Conservation (phyloP, 208 protist species). For the Crithidia sp. region DNA sequence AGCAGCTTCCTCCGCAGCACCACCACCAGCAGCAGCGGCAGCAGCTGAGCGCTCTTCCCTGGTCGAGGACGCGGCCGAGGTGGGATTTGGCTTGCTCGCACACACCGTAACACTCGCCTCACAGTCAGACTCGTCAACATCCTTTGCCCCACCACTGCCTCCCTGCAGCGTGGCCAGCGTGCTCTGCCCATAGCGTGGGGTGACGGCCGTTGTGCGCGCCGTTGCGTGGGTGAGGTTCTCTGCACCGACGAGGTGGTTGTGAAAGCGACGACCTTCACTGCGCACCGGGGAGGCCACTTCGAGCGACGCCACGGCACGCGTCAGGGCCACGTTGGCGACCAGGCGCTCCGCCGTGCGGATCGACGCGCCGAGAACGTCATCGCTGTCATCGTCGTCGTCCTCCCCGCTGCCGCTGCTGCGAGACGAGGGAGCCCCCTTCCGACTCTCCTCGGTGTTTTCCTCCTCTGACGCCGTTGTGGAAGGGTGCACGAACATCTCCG, state of each 20-base stretch:
- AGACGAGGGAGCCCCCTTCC: not conserved
- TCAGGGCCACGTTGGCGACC: conserved; percentile 13
- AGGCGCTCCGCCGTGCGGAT: conserved; percentile 7
- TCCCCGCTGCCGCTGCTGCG: not conserved
- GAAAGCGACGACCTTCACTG: conserved; percentile 18
- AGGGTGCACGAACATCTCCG: conserved; percentile 37
- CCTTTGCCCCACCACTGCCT: too few species aligned
- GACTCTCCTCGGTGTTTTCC: conserved; percentile 21
- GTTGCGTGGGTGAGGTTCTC: conserved; percentile 8
- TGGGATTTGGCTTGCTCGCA: too few species aligned
- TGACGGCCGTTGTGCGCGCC: not conserved
- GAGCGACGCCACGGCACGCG: conserved; percentile 9
- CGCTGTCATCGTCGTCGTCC: not conserved
- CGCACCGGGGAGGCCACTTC: conserved; percentile 8
- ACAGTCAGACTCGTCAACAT: too few species aligned
- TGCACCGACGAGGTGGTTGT: conserved; percentile 12
- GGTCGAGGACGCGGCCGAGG: too few species aligned
- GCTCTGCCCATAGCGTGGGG: conserved; percentile 3
- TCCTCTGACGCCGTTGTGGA: not conserved
- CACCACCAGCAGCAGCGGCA: too few species aligned
- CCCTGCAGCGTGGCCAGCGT: not conserved
- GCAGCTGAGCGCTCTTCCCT: too few species aligned
- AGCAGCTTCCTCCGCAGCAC: too few species aligned
- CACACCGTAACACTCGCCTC: too few species aligned
- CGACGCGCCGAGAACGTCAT: not conserved